Percentiles rank a stretch among this genome's conserved stretches.
phyloP scores from a whole-genome alignment of 805 yeast species.

The Nematodospora valgi region DNA sequence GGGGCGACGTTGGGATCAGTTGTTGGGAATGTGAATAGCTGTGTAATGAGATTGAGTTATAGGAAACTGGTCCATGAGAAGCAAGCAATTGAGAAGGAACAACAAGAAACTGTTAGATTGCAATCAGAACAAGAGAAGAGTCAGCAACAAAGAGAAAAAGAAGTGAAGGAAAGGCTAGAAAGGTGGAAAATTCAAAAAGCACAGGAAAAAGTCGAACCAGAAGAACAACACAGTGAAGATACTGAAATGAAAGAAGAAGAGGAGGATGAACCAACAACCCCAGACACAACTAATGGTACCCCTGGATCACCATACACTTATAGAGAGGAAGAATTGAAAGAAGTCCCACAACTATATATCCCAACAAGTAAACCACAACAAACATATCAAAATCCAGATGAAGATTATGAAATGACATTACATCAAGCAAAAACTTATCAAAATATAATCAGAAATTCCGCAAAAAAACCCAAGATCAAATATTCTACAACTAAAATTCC shows the following conservation, averaged over 20 bases:
- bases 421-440: slow-evolving; percentile 37
- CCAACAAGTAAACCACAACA: slow-evolving; percentile 12
- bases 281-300: neutral
- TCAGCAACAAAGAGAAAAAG: slow-evolving; percentile 10
- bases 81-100: slow-evolving; percentile 15
- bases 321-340: slow-evolving; percentile 7
- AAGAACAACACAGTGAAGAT: neutral
- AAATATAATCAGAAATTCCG: slow-evolving; percentile 28
- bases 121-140: slow-evolving; percentile 18
- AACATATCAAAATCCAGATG: slow-evolving; percentile 39
- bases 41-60: slow-evolving; percentile 23
- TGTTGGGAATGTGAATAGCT: slow-evolving; percentile 19
- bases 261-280: slow-evolving; percentile 4
- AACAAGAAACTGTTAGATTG: slow-evolving; percentile 15
- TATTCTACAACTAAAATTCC: slow-evolving; percentile 15
- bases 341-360: slow-evolving; percentile 18
- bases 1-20: slow-evolving; percentile 13
- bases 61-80: slow-evolving; percentile 10
- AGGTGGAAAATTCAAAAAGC: too few species aligned
- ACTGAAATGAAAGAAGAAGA: slow-evolving; percentile 1
- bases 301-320: neutral
- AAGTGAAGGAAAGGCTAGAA: slow-evolving; percentile 9
- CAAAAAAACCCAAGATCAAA: slow-evolving; percentile 10
- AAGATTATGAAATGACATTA: slow-evolving; percentile 38
- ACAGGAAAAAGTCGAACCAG: slow-evolving; percentile 6